A percentile compares a stretch with the other conserved stretches of the same genome.
Conservation (phyloP, 2,329 filamentous ascomycete genomes). For the Aspergillus sp. region DNA sequence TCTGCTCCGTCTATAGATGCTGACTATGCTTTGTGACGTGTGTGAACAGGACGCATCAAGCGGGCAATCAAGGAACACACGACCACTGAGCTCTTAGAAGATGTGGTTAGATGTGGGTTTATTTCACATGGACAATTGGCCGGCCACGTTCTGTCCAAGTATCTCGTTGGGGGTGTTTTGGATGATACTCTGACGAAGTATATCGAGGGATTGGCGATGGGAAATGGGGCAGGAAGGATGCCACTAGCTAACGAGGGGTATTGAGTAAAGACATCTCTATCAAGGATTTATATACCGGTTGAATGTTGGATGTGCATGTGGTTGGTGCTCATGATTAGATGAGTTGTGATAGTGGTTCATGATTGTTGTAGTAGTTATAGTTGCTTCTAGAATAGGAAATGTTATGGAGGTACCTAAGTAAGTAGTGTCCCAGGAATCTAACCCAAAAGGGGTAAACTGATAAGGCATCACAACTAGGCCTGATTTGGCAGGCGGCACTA, state of each 20-base stretch:
- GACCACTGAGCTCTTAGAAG: constrained; percentile 9
- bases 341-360: not conserved
- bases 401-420: too few species aligned
- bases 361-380: too few species aligned
- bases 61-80: constrained; percentile 12
- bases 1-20: not conserved
- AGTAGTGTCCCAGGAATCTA: too few species aligned
- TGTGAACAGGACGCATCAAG: constrained; percentile 10
- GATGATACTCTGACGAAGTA: constrained; percentile 14
- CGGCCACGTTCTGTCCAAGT: constrained; percentile 10
- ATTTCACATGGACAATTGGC: constrained; percentile 13
- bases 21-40: not conserved
- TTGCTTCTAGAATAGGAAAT: too few species aligned
- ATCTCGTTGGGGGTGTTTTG: constrained; percentile 1
- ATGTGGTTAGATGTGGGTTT: constrained; percentile 12
- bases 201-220: constrained; percentile 6
- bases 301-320: too few species aligned
- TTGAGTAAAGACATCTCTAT: not conserved
- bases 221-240: not conserved
- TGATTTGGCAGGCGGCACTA: not conserved
- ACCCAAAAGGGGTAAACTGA: not conserved
- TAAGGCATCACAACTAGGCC: constrained; percentile 12
- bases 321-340: not conserved
- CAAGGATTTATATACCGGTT: not conserved
- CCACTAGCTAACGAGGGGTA: not conserved